These are phyloP conservation scores for Tetradesmus lagerheimii DNA, from an alignment of 139 green algal species.

Conservation along the genomic window DNA sequence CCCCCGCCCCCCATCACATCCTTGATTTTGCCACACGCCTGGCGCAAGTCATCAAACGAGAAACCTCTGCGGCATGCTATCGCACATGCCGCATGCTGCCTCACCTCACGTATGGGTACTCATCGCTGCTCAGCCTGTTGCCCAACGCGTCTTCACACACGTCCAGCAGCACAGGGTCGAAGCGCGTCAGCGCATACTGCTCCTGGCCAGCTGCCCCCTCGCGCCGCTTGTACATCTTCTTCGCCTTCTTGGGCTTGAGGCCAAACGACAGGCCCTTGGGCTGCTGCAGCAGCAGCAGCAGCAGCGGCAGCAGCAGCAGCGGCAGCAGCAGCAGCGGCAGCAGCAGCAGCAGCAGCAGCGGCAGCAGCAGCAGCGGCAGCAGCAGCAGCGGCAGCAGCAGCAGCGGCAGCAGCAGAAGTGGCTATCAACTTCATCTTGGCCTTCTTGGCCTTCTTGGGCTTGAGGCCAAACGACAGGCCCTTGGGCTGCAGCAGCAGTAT, in stretches of 20 bases:
- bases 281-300: slow-evolving; percentile 19
- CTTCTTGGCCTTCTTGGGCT: too few relatives aligned
- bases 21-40: too few relatives aligned
- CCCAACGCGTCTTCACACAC: slow-evolving; percentile 56
- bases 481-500: too few relatives aligned
- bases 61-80: background rate
- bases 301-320: background rate
- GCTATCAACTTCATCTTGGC: too few relatives aligned
- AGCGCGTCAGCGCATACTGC: slow-evolving; percentile 58
- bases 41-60: too few relatives aligned
- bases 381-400: background rate
- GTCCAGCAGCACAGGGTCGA: slow-evolving; percentile 63
- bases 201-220: slow-evolving; percentile 46
- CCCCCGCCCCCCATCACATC: too few relatives aligned
- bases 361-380: too few relatives aligned
- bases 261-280: slow-evolving; percentile 37
- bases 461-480: too few relatives aligned
- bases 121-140: slow-evolving; percentile 71
- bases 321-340: background rate
- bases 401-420: too few relatives aligned
- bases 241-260: slow-evolving; percentile 44
- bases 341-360: background rate
- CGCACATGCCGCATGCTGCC: background rate
- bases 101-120: slow-evolving; percentile 84
- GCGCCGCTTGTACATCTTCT: slow-evolving; percentile 10